Conservation (phyloP, 768 basidiomycete genomes). For the Gautieria morchelliformis region DNA sequence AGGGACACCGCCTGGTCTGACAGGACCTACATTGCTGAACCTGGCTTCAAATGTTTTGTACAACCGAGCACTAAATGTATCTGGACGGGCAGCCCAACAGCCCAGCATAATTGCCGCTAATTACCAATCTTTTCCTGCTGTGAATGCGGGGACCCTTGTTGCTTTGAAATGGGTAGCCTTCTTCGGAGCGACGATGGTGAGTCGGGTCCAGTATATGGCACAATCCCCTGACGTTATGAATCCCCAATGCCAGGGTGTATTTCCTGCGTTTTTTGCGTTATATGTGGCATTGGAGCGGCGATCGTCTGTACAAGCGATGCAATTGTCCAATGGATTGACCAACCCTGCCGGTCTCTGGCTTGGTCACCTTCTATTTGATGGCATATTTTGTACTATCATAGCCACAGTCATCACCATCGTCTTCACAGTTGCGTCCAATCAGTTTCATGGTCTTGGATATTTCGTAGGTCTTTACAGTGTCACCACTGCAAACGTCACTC, state of each 20-base stretch:
- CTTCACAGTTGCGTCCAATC: slow-evolving; percentile 44
- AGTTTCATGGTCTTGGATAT: slow-evolving; percentile 62
- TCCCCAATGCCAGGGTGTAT: slow-evolving; percentile 41
- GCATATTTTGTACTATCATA: slow-evolving; percentile 45
- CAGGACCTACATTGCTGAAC: slow-evolving; percentile 55
- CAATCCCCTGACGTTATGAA: too few relatives aligned
- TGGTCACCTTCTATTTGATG: slow-evolving; percentile 70
- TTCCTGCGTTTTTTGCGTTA: slow-evolving; percentile 72
- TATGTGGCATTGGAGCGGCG: slow-evolving; percentile 69
- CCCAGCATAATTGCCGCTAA: slow-evolving; percentile 49
- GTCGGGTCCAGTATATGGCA: slow-evolving; percentile 10
- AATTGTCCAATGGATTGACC: slow-evolving; percentile 65
- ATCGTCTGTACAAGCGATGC: slow-evolving; percentile 69
- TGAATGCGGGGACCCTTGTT: slow-evolving; percentile 45
- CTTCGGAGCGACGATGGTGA: slow-evolving; percentile 64
- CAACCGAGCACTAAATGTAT: slow-evolving; percentile 48
- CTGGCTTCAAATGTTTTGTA: slow-evolving; percentile 58
- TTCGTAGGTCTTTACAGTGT: slow-evolving; percentile 32
- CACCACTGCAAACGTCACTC: not conserved
- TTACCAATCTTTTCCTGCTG: slow-evolving; percentile 48
- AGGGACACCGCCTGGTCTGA: slow-evolving; percentile 46
- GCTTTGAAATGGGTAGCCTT: slow-evolving; percentile 70
- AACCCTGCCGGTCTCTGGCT: slow-evolving; percentile 67
- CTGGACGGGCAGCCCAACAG: slow-evolving; percentile 26
- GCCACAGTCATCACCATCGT: slow-evolving; percentile 57